Percentiles rank a stretch among this genome's conserved stretches.
phyloP scores from a whole-genome alignment of 441 rosid species.

The Daphne laureola region DNA sequence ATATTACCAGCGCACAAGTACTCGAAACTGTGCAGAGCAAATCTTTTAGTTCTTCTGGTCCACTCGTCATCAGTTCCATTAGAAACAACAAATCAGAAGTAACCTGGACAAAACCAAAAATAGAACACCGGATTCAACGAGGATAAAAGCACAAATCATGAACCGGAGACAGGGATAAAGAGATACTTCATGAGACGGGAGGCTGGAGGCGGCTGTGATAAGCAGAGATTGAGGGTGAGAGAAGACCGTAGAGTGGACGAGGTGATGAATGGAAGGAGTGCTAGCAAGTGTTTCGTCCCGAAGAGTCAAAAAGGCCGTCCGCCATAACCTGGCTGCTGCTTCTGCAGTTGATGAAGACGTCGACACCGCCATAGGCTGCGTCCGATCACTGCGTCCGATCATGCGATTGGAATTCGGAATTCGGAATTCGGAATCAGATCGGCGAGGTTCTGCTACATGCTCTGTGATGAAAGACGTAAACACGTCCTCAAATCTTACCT shows the following conservation, averaged over 20 bases:
- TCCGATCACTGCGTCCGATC: not conserved
- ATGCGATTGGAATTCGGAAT: slow-evolving; percentile 1
- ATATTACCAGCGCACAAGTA: slow-evolving; percentile 35
- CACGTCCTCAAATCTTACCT: too few species aligned
- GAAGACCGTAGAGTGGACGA: slow-evolving; percentile 52
- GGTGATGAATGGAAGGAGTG: slow-evolving; percentile 34
- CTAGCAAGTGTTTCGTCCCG: slow-evolving; percentile 60
- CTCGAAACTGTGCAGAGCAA: slow-evolving; percentile 17
- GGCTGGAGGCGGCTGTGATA: slow-evolving; percentile 50
- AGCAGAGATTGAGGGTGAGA: slow-evolving; percentile 39
- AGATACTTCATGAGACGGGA: slow-evolving; percentile 61
- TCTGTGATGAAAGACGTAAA: too few species aligned
- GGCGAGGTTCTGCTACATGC: not conserved
- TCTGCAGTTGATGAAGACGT: slow-evolving; percentile 24
- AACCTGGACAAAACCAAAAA: slow-evolving; percentile 23
- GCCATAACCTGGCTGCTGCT: slow-evolving; percentile 45
- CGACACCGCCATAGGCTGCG: slow-evolving; percentile 3
- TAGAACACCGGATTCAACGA: not conserved
- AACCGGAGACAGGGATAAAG: not conserved
- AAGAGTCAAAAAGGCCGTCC: slow-evolving; percentile 71
- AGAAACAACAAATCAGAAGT: slow-evolving; percentile 45
- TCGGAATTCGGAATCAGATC: not conserved
- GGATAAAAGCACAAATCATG: not conserved
- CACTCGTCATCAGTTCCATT: slow-evolving; percentile 44
- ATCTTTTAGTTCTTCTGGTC: slow-evolving; percentile 21